A percentile compares a stretch with the other conserved stretches of the same genome.
Conservation (phyloP, 192 early-diverging fungal genomes). For the Spizellomyces punctatus region DNA sequence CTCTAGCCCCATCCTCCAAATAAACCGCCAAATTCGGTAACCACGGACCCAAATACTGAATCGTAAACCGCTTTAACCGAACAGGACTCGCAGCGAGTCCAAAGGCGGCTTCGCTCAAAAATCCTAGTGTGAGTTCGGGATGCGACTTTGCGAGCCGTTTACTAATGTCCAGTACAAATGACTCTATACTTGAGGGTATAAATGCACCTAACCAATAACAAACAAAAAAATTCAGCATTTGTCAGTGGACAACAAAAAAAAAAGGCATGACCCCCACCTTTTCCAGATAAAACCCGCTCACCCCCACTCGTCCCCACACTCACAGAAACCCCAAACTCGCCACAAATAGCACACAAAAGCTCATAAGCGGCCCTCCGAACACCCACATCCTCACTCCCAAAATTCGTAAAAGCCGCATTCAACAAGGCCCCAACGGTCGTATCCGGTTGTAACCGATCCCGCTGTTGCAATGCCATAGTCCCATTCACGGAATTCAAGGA, state of each 20-base stretch:
- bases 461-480: neutral
- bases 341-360: slow-evolving; percentile 80
- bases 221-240: too few species aligned
- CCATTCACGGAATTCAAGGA: neutral
- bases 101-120: slow-evolving; percentile 82
- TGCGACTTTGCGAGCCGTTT: slow-evolving; percentile 74
- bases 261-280: neutral
- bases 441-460: slow-evolving; percentile 67
- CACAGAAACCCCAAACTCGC: slow-evolving; percentile 80
- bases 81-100: slow-evolving; percentile 74
- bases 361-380: slow-evolving; percentile 87
- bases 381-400: slow-evolving; percentile 78
- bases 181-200: slow-evolving; percentile 84
- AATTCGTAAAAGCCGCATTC: slow-evolving; percentile 90
- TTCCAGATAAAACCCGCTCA: slow-evolving; percentile 19
- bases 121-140: slow-evolving; percentile 82
- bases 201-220: slow-evolving; percentile 47
- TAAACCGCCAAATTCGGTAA: slow-evolving; percentile 74
- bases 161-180: slow-evolving; percentile 84
- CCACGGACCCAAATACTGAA: slow-evolving; percentile 94
- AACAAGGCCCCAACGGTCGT: slow-evolving; percentile 91
- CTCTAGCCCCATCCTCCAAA: slow-evolving; percentile 16
- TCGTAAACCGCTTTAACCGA: slow-evolving; percentile 73
- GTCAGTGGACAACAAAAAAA: too few species aligned
- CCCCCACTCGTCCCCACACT: slow-evolving; percentile 76